phyloP scores from a whole-genome alignment of 768 basidiomycete genomes.

The Trametes gibbosa region DNA sequence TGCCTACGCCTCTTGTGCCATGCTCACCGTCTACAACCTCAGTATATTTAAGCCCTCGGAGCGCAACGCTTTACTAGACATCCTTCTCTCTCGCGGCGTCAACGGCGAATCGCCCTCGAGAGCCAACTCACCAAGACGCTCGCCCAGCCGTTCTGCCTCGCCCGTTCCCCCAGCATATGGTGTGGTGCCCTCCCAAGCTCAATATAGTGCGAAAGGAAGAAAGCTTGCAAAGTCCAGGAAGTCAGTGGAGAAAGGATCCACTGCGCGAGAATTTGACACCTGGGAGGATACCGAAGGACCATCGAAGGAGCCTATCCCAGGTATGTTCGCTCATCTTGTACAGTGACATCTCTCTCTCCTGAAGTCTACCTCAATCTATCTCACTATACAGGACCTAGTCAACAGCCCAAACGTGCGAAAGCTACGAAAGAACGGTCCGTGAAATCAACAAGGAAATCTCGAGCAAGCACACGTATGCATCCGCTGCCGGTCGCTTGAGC shows the following conservation, averaged over 20 bases:
- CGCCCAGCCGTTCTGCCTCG: slow-evolving; percentile 12
- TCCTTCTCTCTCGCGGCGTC: slow-evolving; percentile 49
- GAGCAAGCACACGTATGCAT: background rate
- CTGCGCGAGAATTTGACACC: background rate
- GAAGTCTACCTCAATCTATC: background rate
- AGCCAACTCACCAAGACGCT: slow-evolving; percentile 7
- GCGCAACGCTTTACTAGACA: slow-evolving; percentile 48
- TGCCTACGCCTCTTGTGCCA: background rate
- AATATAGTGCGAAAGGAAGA: background rate
- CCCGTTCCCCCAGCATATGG: background rate
- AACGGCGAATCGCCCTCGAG: slow-evolving; percentile 44
- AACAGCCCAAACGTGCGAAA: background rate
- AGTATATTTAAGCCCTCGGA: slow-evolving; percentile 56
- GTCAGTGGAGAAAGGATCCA: background rate
- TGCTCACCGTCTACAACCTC: background rate
- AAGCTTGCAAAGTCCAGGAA: background rate
- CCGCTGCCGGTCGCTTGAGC: background rate
- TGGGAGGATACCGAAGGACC: background rate
- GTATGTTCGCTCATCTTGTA: background rate
- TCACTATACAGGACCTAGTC: background rate
- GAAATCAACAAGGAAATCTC: background rate
- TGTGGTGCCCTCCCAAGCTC: background rate
- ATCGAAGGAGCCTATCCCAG: background rate
- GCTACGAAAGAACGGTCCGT: too few species aligned
- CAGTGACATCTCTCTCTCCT: background rate